Base-by-base conservation (phyloP, 2,329 filamentous ascomycete genomes). In the Aspergillus udagawae region DNA sequence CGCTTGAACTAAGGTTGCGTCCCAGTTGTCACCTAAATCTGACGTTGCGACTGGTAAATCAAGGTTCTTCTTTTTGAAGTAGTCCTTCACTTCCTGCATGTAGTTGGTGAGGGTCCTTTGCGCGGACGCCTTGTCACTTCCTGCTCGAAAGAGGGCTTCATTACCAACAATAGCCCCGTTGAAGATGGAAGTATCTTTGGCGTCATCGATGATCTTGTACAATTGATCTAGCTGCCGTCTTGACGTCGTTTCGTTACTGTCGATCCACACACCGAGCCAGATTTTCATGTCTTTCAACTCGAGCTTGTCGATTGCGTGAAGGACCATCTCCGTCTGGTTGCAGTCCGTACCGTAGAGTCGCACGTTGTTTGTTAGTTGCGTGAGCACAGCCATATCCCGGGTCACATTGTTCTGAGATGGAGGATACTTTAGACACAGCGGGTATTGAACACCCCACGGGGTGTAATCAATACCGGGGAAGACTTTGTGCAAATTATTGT, bases 381-480 rank as follows among this genome's bases (percentile, higher is more conserved):
- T 92, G 52, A 97, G 85, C 9, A 97, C 87, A 1, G 94, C 93
- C 57, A 97, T 79, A 71, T 97, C 93, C 53, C 91, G 86, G 0
- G 94, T 97, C 63, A 97, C 82, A 71, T 97, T 97, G 77, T 97
- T 96, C 71, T 97, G 93, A 35, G 88, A 92, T 0, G 93, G 89
- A 0, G 90, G 90, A 64, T 87, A 83, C 54, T 82, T 77, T 32
- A 92, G 62, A 74, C 93, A 97, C 42, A 87, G 87, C 2, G 93
- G 93, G 66, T 93, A 97, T 73, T 97, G 92, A 0, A 91, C 86
- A 70, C 95, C 92, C 73, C 94, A 83, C 0, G 93, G 92, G 0
- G 93, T 97, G 72, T 97, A 97, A 75, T 97, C 93, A 76, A 97
- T 90, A 27, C 92, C 93, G 0, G 92, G 90, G 73, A 97, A 97